These are phyloP conservation scores for Cyclotella baltica DNA, from an alignment of 108 stramenopile genomes.

Conservation along the genomic window DNA sequence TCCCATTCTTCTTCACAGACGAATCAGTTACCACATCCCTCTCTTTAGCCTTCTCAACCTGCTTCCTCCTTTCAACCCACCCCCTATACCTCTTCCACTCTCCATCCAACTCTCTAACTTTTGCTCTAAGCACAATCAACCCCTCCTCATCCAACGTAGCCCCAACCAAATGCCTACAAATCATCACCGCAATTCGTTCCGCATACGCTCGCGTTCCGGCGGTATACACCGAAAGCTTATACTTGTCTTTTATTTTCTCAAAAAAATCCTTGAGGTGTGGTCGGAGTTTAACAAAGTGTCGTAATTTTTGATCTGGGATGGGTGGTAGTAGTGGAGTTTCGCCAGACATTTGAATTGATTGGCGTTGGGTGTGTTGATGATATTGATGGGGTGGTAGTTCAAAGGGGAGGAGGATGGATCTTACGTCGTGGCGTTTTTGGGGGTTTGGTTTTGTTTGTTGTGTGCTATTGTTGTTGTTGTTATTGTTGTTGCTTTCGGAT, in stretches of 20 bases:
- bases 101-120: slow-evolving; percentile 42
- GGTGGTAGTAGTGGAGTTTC: slow-evolving; percentile 12
- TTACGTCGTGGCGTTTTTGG: slow-evolving; percentile 62
- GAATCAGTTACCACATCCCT: neutral
- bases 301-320: slow-evolving; percentile 40
- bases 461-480: neutral
- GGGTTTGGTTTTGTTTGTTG: slow-evolving; percentile 35
- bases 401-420: slow-evolving; percentile 71
- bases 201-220: slow-evolving; percentile 91
- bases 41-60: neutral
- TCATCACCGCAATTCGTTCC: slow-evolving; percentile 81
- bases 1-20: neutral
- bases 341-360: slow-evolving; percentile 10
- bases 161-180: slow-evolving; percentile 77
- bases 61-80: slow-evolving; percentile 11
- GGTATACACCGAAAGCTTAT: slow-evolving; percentile 88
- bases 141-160: slow-evolving; percentile 47
- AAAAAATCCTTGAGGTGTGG: slow-evolving; percentile 84
- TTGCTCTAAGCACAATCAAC: slow-evolving; percentile 52
- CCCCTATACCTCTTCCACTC: slow-evolving; percentile 26
- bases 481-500: neutral
- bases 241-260: slow-evolving; percentile 54
- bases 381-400: slow-evolving; percentile 43
- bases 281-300: slow-evolving; percentile 86
- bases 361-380: slow-evolving; percentile 37